phyloP scores from a whole-genome alignment of 2,329 filamentous ascomycete genomes.

The Aspergillus thermomutatus region DNA sequence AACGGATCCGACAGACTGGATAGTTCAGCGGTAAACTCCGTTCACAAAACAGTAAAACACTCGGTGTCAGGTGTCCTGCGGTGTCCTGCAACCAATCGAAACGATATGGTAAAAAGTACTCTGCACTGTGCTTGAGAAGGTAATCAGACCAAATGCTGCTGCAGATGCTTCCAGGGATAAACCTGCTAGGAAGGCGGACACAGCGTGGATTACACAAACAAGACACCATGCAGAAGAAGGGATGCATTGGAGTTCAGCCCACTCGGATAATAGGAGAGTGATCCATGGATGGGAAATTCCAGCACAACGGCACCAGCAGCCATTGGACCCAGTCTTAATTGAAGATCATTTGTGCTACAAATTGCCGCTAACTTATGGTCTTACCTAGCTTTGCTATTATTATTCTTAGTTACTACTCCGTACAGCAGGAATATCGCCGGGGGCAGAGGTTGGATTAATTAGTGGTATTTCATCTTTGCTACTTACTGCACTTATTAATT shows the following conservation, averaged over 20 bases:
- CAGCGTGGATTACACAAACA: background rate
- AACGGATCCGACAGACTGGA: constrained; percentile 21
- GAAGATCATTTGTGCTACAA: constrained; percentile 13
- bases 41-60: constrained; percentile 1
- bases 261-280: constrained; percentile 13
- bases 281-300: constrained; percentile 23
- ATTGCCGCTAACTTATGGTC: background rate
- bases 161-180: background rate
- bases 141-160: background rate
- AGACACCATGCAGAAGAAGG: constrained; percentile 3
- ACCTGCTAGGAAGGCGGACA: background rate
- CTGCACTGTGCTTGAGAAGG: background rate
- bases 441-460: background rate
- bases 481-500: background rate
- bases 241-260: constrained; percentile 6
- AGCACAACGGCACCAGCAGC: constrained; percentile 23
- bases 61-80: background rate
- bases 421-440: background rate
- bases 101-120: background rate
- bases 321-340: constrained; percentile 25
- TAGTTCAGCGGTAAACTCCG: constrained; percentile 12
- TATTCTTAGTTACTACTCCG: background rate
- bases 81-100: background rate
- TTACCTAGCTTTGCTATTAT: background rate
- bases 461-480: background rate